These are phyloP conservation scores for Orbilia javanica DNA, from an alignment of 2,329 filamentous ascomycete genomes.

Conservation along the genomic window DNA sequence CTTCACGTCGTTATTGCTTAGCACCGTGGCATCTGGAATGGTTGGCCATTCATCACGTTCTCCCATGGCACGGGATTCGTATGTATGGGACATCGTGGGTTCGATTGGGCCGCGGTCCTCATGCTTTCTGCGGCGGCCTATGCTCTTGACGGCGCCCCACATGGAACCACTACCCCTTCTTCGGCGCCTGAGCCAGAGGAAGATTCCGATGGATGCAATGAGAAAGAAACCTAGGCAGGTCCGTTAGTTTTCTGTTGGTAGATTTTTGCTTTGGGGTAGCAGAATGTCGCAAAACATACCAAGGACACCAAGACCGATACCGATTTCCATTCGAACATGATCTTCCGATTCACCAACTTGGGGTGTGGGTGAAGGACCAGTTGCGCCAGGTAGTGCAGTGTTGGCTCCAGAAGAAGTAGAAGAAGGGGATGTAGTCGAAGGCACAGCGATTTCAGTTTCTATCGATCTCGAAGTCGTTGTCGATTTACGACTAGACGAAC, in stretches of 20 bases:
- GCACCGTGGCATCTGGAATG: constrained; percentile 34
- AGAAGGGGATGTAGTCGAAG: background rate
- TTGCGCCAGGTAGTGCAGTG: constrained; percentile 21
- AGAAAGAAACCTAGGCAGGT: constrained; percentile 27
- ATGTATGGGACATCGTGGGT: constrained; percentile 3
- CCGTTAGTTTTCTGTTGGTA: constrained; percentile 2
- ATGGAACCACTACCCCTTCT: constrained; percentile 2
- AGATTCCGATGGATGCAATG: constrained; percentile 21
- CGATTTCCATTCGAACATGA: constrained; percentile 51
- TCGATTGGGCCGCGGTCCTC: constrained; percentile 40
- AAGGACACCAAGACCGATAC: constrained; percentile 43
- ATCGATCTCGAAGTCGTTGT: background rate
- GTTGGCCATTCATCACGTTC: constrained; percentile 30
- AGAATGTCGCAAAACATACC: constrained; percentile 30
- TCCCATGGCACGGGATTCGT: constrained; percentile 41
- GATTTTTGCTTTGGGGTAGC: background rate
- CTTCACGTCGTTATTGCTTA: constrained; percentile 31
- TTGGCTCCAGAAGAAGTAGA: background rate
- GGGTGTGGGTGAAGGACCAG: constrained; percentile 12
- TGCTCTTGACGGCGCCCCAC: constrained; percentile 7
- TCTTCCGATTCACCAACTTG: constrained; percentile 30
- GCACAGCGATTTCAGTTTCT: background rate
- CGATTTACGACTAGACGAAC: background rate
- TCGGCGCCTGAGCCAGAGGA: constrained; percentile 46
- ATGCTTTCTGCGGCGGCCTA: background rate